Evolutionary conservation across 108 stramenopile genomes (phyloP).

Genomic region (Nitzschia putrida): DNA sequence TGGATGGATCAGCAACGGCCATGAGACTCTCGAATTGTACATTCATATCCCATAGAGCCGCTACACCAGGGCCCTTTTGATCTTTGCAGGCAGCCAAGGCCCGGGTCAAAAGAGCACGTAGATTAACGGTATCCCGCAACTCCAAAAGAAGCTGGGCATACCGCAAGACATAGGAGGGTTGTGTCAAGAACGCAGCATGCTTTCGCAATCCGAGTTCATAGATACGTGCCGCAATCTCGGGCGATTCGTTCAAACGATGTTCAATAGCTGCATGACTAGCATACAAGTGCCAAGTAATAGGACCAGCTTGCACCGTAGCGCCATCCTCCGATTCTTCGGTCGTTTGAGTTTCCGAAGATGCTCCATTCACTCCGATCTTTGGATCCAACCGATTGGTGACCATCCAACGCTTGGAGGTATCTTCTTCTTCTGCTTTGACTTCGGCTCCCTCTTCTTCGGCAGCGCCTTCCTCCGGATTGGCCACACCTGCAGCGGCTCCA

Average conservation of each 20-base stretch:
- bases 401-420: constrained; percentile 50
- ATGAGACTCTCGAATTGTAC: constrained; percentile 78
- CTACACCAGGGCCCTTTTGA: constrained; percentile 46
- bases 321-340: neutral
- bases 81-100: constrained; percentile 81
- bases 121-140: constrained; percentile 76
- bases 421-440: constrained; percentile 17
- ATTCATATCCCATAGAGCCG: constrained; percentile 84
- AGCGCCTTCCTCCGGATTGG: constrained; percentile 31
- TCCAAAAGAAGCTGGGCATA: constrained; percentile 85
- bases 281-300: constrained; percentile 85
- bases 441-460: constrained; percentile 35
- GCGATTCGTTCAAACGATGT: constrained; percentile 72
- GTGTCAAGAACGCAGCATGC: constrained; percentile 72
- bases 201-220: constrained; percentile 86
- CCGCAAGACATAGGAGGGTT: constrained; percentile 70
- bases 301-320: constrained; percentile 29
- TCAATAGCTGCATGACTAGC: constrained; percentile 82
- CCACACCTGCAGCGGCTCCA: constrained; percentile 7
- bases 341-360: neutral
- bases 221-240: constrained; percentile 77
- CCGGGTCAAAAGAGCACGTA: constrained; percentile 75
- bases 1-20: constrained; percentile 48
- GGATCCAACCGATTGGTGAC: constrained; percentile 77
- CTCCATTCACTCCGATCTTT: constrained; percentile 28